Conservation (phyloP, 768 basidiomycete genomes). For the Tylopilus cervinicoccineus region DNA sequence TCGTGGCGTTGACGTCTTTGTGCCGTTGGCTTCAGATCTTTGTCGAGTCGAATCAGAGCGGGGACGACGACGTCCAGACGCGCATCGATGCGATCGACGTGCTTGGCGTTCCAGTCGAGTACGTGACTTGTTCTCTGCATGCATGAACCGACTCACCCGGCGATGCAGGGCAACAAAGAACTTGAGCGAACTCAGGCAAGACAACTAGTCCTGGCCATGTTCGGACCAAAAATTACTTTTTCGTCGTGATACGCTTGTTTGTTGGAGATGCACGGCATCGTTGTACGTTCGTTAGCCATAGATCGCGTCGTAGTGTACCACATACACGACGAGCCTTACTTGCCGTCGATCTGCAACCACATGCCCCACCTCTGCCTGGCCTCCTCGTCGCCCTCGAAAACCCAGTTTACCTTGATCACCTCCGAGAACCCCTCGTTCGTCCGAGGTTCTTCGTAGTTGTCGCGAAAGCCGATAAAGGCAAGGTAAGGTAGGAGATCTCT, state of each 20-base stretch:
- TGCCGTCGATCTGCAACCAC: constrained; percentile 82
- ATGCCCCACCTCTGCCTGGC: constrained; percentile 71
- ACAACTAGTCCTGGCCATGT: constrained; percentile 13
- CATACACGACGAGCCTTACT: constrained; percentile 32
- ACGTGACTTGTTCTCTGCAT: constrained; percentile 21
- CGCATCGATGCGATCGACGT: constrained; percentile 67
- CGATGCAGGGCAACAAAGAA: constrained; percentile 34
- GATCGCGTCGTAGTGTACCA: constrained; percentile 3
- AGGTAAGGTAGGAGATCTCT: constrained; percentile 55
- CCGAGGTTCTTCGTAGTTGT: constrained; percentile 63
- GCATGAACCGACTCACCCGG: background rate
- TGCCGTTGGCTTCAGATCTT: constrained; percentile 68
- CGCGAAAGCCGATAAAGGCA: constrained; percentile 56
- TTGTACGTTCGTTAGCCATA: constrained; percentile 3
- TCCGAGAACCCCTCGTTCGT: constrained; percentile 72
- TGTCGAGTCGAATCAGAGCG: constrained; percentile 62
- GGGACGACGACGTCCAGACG: constrained; percentile 48
- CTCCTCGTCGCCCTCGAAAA: constrained; percentile 72
- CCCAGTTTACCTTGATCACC: constrained; percentile 74
- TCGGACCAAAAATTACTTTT: too few species aligned
- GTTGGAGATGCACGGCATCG: background rate
- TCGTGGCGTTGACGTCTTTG: too few species aligned
- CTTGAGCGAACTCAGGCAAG: constrained; percentile 36
- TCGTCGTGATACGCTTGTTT: background rate
- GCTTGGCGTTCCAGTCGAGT: constrained; percentile 58